A percentile compares a stretch with the other conserved stretches of the same genome.
Conservation (phyloP, 257 asterid species). For the Solanum sparsipilum region DNA sequence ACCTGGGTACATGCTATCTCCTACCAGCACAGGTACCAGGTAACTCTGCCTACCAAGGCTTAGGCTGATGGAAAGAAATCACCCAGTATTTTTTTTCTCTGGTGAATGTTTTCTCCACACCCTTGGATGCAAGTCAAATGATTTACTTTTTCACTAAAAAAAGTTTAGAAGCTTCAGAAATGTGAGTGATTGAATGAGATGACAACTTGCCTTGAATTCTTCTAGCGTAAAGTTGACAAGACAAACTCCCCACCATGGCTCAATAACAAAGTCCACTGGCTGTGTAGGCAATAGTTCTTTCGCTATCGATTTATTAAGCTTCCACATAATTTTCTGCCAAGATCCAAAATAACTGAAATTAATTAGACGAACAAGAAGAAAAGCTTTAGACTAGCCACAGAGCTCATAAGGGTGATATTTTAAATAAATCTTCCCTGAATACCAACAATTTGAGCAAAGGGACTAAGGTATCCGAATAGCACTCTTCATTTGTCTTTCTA, state of each 20-base stretch:
- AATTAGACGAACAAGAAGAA: slow-evolving; percentile 15
- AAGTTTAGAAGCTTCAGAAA: not conserved
- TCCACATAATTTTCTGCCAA: slow-evolving; percentile 99
- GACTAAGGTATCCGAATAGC: not conserved
- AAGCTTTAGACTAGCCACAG: not conserved
- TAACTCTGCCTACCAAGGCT: not conserved
- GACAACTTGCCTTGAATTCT: slow-evolving; percentile 78
- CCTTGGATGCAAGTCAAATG: not conserved
- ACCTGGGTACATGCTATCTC: not conserved
- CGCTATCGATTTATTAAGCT: slow-evolving; percentile 96
- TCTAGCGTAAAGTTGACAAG: slow-evolving; percentile 94
- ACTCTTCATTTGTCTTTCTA: not conserved
- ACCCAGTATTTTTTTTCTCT: not conserved
- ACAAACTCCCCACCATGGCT: slow-evolving; percentile 99
- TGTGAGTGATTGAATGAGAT: slow-evolving; percentile 2
- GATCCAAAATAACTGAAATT: slow-evolving; percentile 32
- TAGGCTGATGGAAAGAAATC: not conserved
- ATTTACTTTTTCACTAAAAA: not conserved
- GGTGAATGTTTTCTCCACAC: not conserved
- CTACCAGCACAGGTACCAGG: not conserved
- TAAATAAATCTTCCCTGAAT: not conserved
- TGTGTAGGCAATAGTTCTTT: slow-evolving; percentile 85
- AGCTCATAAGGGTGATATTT: not conserved
- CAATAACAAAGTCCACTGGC: slow-evolving; percentile 84
- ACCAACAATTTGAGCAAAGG: not conserved